phyloP scores from a whole-genome alignment of 2,329 filamentous ascomycete genomes.

The Hansfordia pulvinata region DNA sequence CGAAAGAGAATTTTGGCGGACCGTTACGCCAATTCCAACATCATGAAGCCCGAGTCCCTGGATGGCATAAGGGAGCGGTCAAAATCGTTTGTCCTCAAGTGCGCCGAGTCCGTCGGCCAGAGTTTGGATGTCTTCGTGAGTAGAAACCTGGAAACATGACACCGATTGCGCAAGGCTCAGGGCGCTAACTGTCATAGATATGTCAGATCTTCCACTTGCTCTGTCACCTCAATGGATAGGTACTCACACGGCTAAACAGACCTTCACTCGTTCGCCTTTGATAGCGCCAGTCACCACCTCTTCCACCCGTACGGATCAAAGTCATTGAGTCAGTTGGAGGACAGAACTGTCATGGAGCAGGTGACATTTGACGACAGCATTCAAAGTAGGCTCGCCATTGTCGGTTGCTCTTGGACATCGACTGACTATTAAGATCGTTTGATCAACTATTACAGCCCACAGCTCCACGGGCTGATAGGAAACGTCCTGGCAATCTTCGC shows the following conservation, averaged over 20 bases:
- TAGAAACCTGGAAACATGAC: slow-evolving; percentile 9
- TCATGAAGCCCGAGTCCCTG: slow-evolving; percentile 41
- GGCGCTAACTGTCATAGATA: no score
- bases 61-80: slow-evolving; percentile 44
- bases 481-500: slow-evolving; percentile 31
- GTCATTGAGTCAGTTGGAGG: slow-evolving; percentile 38
- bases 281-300: slow-evolving; percentile 56
- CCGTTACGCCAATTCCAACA: slow-evolving; percentile 55
- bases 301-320: slow-evolving; percentile 52
- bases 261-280: slow-evolving; percentile 55
- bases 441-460: slow-evolving; percentile 41
- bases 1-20: slow-evolving; percentile 51
- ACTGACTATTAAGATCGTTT: slow-evolving; percentile 35
- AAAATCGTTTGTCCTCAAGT: slow-evolving; percentile 37
- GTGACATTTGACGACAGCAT: slow-evolving; percentile 55
- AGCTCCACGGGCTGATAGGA: slow-evolving; percentile 31
- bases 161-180: no score
- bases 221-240: no score
- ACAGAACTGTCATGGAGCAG: slow-evolving; percentile 55
- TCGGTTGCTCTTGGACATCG: not conserved
- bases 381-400: slow-evolving; percentile 46
- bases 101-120: slow-evolving; percentile 25
- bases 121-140: slow-evolving; percentile 49
- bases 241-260: slow-evolving; percentile 10
- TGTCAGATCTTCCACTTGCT: no score